Evolutionary conservation across 768 basidiomycete species (phyloP), one percentile per base, ranked within the genome.

Genomic region (Phylloporus sp.): DNA sequence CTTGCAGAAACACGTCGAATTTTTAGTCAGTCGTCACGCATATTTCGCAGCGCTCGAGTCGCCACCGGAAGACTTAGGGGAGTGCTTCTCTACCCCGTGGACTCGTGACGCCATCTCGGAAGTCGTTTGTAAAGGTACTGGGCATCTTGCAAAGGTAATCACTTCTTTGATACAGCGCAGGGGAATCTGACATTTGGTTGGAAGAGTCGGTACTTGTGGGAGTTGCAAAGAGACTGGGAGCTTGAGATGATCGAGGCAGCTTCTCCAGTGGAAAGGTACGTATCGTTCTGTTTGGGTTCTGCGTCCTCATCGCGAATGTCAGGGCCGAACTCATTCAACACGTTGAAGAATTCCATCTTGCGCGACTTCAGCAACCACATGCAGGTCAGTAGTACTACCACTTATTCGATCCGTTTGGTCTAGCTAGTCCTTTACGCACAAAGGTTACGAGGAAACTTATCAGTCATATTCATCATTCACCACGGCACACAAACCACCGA

Each of bases 401-500:
- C 26, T 1, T 15, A 18, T 50, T 38, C n/a, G 5, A 18, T 9
- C 13, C 28, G 15, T 14, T 35, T 6, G 3, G 5, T 22, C 24
- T 24, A 8, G 26, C 47, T 55, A 11, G 57, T 34, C 11, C 4
- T 22, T 31, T n/a, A 11, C 22, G 3, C 36, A 31, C 22, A n/a
- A 56, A 93, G 90, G 80, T 48, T 76, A 83, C 45, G 89, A 90
- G 32, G 79, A 86, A 13, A 94, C 92, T 0, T 83, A 84, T 46
- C 83, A 90, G 57, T 74, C 79, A 3, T 98, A 95, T 63, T 96
- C 94, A 0, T 78, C 84, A 0, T 96, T 97, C 69, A 90, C 90
- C 14, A 90, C 91, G 1, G 77, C 79, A 44, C 77, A 86, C 64
- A 79, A 82, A 56, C 79, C 86, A 13, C 71, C 82, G 0, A 68